phyloP scores from a whole-genome alignment of 768 basidiomycete genomes.

The Coprinopsis cinerea region DNA sequence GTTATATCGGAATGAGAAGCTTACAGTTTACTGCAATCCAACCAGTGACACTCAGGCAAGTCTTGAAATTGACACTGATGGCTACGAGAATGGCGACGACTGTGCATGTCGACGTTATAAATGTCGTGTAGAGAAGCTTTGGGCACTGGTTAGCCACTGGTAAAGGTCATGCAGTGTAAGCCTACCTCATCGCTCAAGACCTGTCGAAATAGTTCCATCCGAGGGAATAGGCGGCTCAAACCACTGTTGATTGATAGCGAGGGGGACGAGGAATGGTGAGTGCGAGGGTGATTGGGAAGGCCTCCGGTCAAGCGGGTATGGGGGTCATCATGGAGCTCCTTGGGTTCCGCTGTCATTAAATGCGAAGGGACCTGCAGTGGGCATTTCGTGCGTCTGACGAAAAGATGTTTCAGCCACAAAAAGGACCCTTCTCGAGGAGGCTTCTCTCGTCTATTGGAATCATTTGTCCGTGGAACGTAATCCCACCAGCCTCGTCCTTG shows the following conservation, averaged over 20 bases:
- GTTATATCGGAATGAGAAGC: conserved; percentile 14
- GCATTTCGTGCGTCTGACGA: no score
- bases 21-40: conserved; percentile 56
- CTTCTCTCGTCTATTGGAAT: background rate
- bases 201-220: conserved; percentile 46
- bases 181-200: conserved; percentile 63
- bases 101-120: conserved; percentile 44
- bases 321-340: background rate
- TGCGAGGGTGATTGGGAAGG: no score
- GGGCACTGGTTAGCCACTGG: conserved; percentile 3
- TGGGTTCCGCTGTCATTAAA: no score
- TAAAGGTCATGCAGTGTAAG: background rate
- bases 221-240: conserved; percentile 43
- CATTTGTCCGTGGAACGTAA: conserved; percentile 32
- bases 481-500: conserved; percentile 50
- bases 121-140: conserved; percentile 50
- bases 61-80: conserved; percentile 43
- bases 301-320: no score
- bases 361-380: no score
- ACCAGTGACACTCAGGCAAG: conserved; percentile 37
- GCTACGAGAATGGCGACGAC: conserved; percentile 43
- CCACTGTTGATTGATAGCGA: conserved; percentile 28
- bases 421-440: no score
- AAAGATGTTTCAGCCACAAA: no score
- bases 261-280: no score